These are phyloP conservation scores for Solanum stenotomum DNA, from an alignment of 257 asterid species.

Conservation along the genomic window DNA sequence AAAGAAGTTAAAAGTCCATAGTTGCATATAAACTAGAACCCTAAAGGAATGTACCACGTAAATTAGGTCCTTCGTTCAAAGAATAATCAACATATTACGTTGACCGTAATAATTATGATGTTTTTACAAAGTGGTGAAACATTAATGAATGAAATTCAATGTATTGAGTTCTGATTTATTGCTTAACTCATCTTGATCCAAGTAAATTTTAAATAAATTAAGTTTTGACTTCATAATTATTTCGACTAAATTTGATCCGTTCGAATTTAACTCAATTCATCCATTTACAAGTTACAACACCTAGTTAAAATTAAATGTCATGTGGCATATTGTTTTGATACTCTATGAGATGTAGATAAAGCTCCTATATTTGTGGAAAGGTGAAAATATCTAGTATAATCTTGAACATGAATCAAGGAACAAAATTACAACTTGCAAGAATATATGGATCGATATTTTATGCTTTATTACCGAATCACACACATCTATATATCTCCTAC, in stretches of 20 bases:
- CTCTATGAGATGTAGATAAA: not conserved
- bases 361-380: not conserved
- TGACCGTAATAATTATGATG: not conserved
- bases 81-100: not conserved
- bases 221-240: not conserved
- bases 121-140: too few relatives aligned
- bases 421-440: not conserved
- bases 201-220: not conserved
- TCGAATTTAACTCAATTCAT: not conserved
- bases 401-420: not conserved
- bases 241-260: not conserved
- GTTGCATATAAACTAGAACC: too few relatives aligned
- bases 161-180: not conserved
- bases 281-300: not conserved
- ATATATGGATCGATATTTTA: not conserved
- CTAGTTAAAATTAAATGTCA: not conserved
- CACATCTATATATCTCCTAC: not conserved
- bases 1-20: too few relatives aligned
- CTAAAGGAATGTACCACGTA: too few relatives aligned
- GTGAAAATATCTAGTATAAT: not conserved
- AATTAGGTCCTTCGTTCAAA: not conserved
- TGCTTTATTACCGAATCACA: not conserved
- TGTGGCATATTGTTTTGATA: not conserved
- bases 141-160: not conserved
- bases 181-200: not conserved